phyloP scores from a whole-genome alignment of 2,329 filamentous ascomycete species.

The Neophaeococcomyces mojaviensis region DNA sequence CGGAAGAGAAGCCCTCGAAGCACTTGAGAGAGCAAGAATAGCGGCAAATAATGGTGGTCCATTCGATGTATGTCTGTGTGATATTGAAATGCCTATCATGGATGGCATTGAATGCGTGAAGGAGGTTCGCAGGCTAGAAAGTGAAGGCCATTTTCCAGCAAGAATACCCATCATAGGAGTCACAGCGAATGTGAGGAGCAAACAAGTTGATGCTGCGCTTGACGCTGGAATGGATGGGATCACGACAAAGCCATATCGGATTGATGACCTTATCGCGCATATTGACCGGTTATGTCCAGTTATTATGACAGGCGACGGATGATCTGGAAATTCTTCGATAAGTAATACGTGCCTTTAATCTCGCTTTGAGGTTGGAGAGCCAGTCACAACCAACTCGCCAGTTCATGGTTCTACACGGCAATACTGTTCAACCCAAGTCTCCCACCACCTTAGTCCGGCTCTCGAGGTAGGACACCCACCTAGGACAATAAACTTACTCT shows the following conservation, averaged over 20 bases:
- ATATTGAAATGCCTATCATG: slow-evolving; percentile 76
- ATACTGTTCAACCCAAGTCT: too few species aligned
- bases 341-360: too few species aligned
- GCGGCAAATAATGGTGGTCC: not conserved
- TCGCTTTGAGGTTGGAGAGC: too few species aligned
- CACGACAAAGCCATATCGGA: slow-evolving; percentile 6
- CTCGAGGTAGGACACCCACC: too few species aligned
- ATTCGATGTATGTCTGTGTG: slow-evolving; percentile 55
- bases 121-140: slow-evolving; percentile 60
- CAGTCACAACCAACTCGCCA: too few species aligned
- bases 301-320: not conserved
- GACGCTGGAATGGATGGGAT: slow-evolving; percentile 9
- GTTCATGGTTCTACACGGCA: too few species aligned
- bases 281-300: slow-evolving; percentile 2
- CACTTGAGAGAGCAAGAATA: not conserved
- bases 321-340: too few species aligned
- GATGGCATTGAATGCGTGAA: slow-evolving; percentile 66
- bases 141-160: slow-evolving; percentile 46
- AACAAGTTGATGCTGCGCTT: slow-evolving; percentile 44
- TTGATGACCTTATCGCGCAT: slow-evolving; percentile 5
- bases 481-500: too few species aligned
- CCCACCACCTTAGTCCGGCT: too few species aligned
- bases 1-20: not conserved
- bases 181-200: slow-evolving; percentile 64
- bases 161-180: slow-evolving; percentile 27